Evolutionary conservation across 2,329 filamentous ascomycete genomes (phyloP).

Genomic region (Arthrobotrys sphaeroides): DNA sequence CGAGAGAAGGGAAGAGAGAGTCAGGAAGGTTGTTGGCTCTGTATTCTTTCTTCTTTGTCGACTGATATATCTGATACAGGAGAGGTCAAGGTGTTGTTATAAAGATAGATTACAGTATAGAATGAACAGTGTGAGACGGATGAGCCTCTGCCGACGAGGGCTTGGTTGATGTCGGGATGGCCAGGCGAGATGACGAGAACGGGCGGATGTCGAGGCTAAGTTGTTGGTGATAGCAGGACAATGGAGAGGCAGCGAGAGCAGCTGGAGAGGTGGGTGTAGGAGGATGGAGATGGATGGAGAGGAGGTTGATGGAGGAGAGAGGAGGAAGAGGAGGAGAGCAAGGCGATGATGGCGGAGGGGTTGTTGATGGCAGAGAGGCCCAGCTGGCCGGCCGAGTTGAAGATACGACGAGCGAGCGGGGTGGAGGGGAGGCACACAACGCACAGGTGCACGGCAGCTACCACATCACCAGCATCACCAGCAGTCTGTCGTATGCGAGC

Average conservation of each 20-base stretch:
- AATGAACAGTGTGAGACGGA: background rate
- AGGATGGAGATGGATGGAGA: conserved; percentile 48
- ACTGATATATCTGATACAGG: conserved; percentile 8
- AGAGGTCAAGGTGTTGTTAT: too few relatives aligned
- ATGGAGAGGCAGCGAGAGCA: conserved; percentile 14
- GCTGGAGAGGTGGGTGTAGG: too few relatives aligned
- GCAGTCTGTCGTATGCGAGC: too few relatives aligned
- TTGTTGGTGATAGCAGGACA: conserved; percentile 6
- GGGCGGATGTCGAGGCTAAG: conserved; percentile 1
- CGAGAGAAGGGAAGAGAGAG: too few relatives aligned
- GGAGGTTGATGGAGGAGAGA: conserved; percentile 46
- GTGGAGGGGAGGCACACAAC: conserved; percentile 36
- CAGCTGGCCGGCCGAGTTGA: background rate
- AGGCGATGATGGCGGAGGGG: conserved; percentile 26
- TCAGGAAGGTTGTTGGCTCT: background rate
- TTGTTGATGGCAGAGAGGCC: conserved; percentile 8
- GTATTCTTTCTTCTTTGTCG: conserved; percentile 10
- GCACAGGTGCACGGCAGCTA: background rate
- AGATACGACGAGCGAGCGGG: conserved; percentile 17
- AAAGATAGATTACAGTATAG: background rate
- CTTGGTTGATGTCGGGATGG: conserved; percentile 1
- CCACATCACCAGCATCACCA: conserved; percentile 9
- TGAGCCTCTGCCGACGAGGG: background rate
- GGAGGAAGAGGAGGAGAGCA: conserved; percentile 5
- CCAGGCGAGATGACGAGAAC: background rate